Evolutionary conservation across 164 flowering plant species (phyloP), one percentile per base, ranked within the genome.

Genomic region (Aristolochia contorta): DNA sequence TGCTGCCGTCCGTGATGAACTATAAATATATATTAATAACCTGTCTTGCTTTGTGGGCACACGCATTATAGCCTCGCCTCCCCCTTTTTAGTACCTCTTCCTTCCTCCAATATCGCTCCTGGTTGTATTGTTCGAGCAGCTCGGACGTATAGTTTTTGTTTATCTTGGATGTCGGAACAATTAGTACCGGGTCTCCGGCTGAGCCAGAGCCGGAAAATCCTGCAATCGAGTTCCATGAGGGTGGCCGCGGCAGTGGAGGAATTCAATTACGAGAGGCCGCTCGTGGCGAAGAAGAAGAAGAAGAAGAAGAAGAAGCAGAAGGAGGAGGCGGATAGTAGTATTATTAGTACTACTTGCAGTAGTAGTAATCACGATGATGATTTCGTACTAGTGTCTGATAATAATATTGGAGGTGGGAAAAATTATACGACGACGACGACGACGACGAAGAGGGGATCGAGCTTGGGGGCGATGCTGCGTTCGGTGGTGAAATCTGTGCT

Each of bases 171-270:
- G 48, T 24, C 61, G 21, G 47, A 48, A 47, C 53, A 23, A 62
- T n/a, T n/a, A n/a, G n/a, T n/a, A n/a, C 12, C 9, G 16, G 30
- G 18, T 53, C 56, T 53, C 6, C 23, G 56, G 56, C 56, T 16
- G 21, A 72, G 57, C 46, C 59, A 60, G 68, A 61, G 56, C 58
- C 68, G 64, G 61, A 78, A 70, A 47, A 82, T 78, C 65, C 69
- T 68, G n/a, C 80, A 83, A 0, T 54, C 86, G 3, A 76, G 55
- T 62, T 71, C 69, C 57, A 14, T 56, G 3, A 47, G 70, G n/a
- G 75, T 78, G 4, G 53, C 71, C 3, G 54, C 80, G 4, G 48
- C 63, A 37, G 3, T 65, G 30, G 65, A 61, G 13, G 77, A 72
- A 3, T 6, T 27, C 30, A 27, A 60, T 24, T 57, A 76, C 54